Base-by-base conservation (phyloP, 2,329 filamentous ascomycete species). In the Talaromyces sp. region DNA sequence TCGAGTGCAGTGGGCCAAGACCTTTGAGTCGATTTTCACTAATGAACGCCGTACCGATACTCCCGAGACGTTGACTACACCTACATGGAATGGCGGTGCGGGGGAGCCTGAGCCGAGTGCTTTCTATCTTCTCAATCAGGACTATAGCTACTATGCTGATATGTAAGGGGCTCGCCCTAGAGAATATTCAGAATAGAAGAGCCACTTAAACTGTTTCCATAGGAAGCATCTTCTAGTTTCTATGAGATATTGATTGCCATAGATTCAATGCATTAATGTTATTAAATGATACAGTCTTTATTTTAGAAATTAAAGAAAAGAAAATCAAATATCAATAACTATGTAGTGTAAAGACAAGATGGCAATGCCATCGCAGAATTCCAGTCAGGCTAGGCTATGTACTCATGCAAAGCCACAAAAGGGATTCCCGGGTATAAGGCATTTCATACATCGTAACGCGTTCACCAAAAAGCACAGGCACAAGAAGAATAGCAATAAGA, bases 1-100 rank as follows among this genome's bases (percentile, higher is more conserved):
- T 48, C 67, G 73, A 2, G 72, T 76, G 14, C 70, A 74, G 50
- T 75, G 73, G 72, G 71, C 72, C 36, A 72, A 74, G 62, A 75
- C 71, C 0, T 75, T 75, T 47, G 70, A 75, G 55, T 56, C 70
- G 42, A 56, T 73, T 20, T 75, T 75, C 44, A 54, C 58, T 6
- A 39, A 44, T 14, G 37, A 49, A 30, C 49, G 46, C 17, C 64
- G 65, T 14, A 46, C 55, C 7, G 65, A 73, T 42, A 65, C 63
- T 1, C 65, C 65, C 16, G 51, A 65, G 51, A 65, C 51, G 3
- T 54, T 75, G 51, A 61, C 61, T n/a, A 66, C 63, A 3, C 73
- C 71, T 2, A 62, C 62, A 6, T 75, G 71, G 71, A 65, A 69
- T 44, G 70, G 70, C 20, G 65, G 66, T 1, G 61, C 59, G 47